Percentiles rank a stretch among this genome's conserved stretches.
Conservation (phyloP, 768 basidiomycete genomes). For the Galerina marginata region DNA sequence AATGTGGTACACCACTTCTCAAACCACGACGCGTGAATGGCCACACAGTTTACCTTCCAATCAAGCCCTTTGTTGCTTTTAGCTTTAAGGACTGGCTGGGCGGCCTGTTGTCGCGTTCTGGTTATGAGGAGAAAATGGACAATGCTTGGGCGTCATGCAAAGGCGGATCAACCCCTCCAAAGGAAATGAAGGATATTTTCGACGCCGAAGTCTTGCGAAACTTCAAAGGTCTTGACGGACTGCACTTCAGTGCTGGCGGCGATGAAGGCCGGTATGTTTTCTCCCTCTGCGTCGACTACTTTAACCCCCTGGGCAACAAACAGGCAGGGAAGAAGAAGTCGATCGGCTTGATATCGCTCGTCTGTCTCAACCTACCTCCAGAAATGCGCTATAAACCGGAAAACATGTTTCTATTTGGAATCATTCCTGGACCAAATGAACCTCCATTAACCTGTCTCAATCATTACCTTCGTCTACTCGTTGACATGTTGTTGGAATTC, state of each 20-base stretch:
- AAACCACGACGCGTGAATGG: background rate
- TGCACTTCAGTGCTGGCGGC: constrained; percentile 22
- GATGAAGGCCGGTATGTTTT: constrained; percentile 31
- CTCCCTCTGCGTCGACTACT: constrained; percentile 38
- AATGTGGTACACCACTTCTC: constrained; percentile 14
- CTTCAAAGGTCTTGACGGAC: constrained; percentile 30
- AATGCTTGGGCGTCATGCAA: constrained; percentile 5
- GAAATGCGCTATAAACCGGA: constrained; percentile 33
- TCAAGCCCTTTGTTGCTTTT: constrained; percentile 25
- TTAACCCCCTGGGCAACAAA: constrained; percentile 40
- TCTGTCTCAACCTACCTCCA: constrained; percentile 42
- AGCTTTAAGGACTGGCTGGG: constrained; percentile 32
- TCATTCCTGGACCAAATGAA: constrained; percentile 47
- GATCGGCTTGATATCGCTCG: constrained; percentile 34
- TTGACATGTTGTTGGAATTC: constrained; percentile 39
- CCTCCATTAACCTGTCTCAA: constrained; percentile 40
- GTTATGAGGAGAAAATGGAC: constrained; percentile 34
- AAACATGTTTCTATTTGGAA: constrained; percentile 43
- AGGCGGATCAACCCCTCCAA: constrained; percentile 1
- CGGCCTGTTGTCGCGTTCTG: constrained; percentile 27
- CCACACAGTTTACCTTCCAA: constrained; percentile 11
- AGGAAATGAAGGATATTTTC: constrained; percentile 3
- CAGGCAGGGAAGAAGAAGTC: constrained; percentile 30
- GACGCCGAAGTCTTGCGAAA: constrained; percentile 24
- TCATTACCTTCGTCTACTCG: constrained; percentile 40